A percentile compares a stretch with the other conserved stretches of the same genome.
Conservation (phyloP, 2,329 filamentous ascomycete species). For the Colletotrichum chlorophyti region DNA sequence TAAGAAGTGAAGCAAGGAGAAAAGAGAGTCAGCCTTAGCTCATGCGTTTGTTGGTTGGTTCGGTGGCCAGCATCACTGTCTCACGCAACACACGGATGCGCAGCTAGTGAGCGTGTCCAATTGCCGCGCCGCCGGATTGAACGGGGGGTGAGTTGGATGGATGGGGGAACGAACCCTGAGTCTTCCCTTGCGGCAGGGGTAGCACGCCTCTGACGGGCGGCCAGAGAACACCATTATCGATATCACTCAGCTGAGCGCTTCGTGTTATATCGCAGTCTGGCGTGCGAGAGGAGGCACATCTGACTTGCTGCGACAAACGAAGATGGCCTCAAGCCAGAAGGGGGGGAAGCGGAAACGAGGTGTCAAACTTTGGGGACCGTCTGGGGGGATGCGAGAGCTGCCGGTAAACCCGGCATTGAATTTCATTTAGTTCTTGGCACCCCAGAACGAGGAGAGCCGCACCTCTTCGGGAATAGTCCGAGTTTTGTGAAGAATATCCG, state of each 20-base stretch:
- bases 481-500: neutral
- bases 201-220: conserved; percentile 36
- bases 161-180: conserved; percentile 31
- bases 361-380: conserved; percentile 13
- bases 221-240: conserved; percentile 38
- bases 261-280: neutral
- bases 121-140: neutral
- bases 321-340: no score
- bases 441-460: conserved; percentile 3
- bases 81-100: no score
- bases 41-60: neutral
- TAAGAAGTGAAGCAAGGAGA: neutral
- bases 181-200: conserved; percentile 34
- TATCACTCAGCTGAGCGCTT: neutral
- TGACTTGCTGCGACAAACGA: neutral
- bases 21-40: conserved; percentile 11
- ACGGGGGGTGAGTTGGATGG: conserved; percentile 4
- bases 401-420: conserved; percentile 10
- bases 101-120: no score
- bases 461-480: conserved; percentile 16
- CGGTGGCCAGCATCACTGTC: no score
- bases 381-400: neutral
- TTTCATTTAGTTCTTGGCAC: neutral
- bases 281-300: conserved; percentile 1
- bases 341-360: no score